Conservation (phyloP, 345 rosid genomes). For the Aethionema arabicum region DNA sequence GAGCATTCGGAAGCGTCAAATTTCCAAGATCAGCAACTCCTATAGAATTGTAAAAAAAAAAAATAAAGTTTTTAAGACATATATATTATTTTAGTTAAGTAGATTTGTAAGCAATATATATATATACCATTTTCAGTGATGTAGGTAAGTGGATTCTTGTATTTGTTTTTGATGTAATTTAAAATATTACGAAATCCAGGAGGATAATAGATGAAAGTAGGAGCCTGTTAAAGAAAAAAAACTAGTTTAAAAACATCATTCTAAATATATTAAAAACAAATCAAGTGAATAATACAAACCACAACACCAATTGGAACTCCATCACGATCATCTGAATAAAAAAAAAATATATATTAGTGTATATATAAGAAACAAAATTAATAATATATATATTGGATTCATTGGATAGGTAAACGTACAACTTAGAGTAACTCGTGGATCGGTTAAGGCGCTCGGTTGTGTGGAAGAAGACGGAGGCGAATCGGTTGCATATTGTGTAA, state of each 20-base stretch:
- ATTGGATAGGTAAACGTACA: conserved; percentile 32
- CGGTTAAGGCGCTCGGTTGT: conserved; percentile 32
- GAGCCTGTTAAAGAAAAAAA: background rate
- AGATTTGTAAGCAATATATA: too few species aligned
- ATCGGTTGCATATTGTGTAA: conserved; percentile 35
- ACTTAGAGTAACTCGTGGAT: conserved; percentile 27
- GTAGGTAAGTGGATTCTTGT: background rate
- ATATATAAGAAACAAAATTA: background rate
- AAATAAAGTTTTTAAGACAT: too few species aligned
- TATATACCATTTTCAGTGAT: conserved; percentile 1
- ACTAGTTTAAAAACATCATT: background rate
- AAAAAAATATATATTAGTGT: too few species aligned
- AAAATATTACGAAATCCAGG: background rate
- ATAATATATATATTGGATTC: too few species aligned
- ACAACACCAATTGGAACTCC: too few species aligned
- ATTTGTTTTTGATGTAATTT: background rate
- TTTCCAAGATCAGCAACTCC: too few species aligned
- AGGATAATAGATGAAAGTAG: background rate
- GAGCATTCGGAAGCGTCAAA: too few species aligned
- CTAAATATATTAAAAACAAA: too few species aligned
- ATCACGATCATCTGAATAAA: too few species aligned
- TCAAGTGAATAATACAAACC: too few species aligned
- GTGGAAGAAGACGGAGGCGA: background rate
- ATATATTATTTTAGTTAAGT: too few species aligned
- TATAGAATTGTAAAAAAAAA: too few species aligned